Percentiles rank a stretch among this genome's conserved stretches.
Conservation (phyloP, 1,284 basidiomycete genomes). For the Cutaneotrichosporon arboriforme region DNA sequence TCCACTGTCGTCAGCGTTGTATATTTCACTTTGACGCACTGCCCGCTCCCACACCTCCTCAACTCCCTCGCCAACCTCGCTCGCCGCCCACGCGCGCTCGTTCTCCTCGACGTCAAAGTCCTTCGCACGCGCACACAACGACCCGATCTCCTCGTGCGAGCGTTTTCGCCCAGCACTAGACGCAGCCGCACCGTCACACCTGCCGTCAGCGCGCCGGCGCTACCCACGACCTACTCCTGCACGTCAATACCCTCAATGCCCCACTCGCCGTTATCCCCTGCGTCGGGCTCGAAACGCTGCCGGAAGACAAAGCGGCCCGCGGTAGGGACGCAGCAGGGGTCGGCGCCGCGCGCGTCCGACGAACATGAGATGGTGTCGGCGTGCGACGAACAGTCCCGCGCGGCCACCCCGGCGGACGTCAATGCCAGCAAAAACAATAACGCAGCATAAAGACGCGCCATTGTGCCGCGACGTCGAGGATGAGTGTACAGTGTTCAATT, state of each 20-base stretch:
- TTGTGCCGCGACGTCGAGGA: no score
- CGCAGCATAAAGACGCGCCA: no score
- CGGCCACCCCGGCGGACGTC: neutral
- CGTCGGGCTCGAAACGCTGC: conserved; percentile 44
- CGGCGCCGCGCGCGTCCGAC: conserved; percentile 10
- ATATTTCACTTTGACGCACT: conserved; percentile 29
- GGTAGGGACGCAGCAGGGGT: conserved; percentile 37
- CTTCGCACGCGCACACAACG: conserved; percentile 27
- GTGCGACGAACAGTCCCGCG: neutral
- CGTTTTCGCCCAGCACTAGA: conserved; percentile 10
- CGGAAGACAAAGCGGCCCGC: conserved; percentile 43
- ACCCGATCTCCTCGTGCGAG: conserved; percentile 41
- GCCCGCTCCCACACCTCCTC: conserved; percentile 47
- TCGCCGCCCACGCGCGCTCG: conserved; percentile 44
- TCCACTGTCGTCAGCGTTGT: conserved; percentile 34
- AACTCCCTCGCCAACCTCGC: conserved; percentile 46
- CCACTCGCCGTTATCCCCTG: conserved; percentile 42
- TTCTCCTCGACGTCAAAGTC: conserved; percentile 31
- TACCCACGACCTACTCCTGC: conserved; percentile 31
- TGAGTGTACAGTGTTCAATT: no score
- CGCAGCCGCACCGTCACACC: conserved; percentile 9
- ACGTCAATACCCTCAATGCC: conserved; percentile 44
- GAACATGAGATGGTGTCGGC: conserved; percentile 28
- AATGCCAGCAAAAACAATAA: neutral
- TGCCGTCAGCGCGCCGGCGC: conserved; percentile 9